These are phyloP conservation scores for Zopfochytrium polystomum DNA, from an alignment of 371 early-diverging fungal genomes.

Conservation along the genomic window DNA sequence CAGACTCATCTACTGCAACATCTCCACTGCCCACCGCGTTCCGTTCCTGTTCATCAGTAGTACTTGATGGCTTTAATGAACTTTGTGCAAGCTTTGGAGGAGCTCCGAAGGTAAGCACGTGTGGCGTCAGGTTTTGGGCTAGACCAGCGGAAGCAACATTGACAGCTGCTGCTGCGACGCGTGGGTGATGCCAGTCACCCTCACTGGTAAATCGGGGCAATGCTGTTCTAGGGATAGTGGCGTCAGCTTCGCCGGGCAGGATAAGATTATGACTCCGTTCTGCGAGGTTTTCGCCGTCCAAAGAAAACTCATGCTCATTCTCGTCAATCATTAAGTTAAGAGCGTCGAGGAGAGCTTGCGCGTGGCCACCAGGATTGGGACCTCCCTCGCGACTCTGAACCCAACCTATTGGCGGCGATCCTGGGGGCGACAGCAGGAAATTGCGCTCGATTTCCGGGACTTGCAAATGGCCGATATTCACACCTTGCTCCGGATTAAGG, in stretches of 20 bases:
- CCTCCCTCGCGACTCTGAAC: conserved; percentile 34
- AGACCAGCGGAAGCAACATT: neutral
- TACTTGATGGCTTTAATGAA: neutral
- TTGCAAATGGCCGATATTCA: conserved; percentile 20
- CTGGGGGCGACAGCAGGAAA: conserved; percentile 52
- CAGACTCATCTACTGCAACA: neutral
- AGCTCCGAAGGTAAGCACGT: conserved; percentile 20
- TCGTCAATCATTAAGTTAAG: conserved; percentile 4
- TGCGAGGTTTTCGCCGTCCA: neutral
- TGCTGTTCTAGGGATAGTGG: neutral
- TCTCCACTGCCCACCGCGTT: neutral
- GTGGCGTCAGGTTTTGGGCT: neutral
- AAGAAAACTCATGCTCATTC: conserved; percentile 6
- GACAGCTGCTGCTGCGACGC: neutral
- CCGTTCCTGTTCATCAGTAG: neutral
- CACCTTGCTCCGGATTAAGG: no score
- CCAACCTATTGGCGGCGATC: conserved; percentile 52
- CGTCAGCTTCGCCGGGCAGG: neutral
- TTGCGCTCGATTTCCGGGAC: conserved; percentile 45
- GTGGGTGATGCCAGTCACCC: neutral
- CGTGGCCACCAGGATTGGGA: conserved; percentile 44
- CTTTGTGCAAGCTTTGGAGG: neutral
- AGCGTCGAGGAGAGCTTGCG: conserved; percentile 16
- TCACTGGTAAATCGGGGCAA: neutral
- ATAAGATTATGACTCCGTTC: neutral